Evolutionary conservation across 495 filamentous ascomycete species (phyloP).

Genomic region (Penicillium verhagenii): DNA sequence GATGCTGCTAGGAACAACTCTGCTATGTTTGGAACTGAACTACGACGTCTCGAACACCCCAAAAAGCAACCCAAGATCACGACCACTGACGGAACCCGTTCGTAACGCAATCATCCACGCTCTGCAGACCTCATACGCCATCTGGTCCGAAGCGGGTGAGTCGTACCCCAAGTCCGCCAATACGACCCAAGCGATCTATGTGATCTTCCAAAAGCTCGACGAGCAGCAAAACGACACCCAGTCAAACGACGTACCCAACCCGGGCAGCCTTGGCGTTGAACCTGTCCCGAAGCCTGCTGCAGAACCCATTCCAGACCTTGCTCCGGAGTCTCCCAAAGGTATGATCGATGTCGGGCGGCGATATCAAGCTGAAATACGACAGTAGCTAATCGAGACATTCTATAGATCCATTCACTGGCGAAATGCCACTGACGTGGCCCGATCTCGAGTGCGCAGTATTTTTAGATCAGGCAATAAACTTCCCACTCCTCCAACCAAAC

Average conservation of each 20-base stretch:
- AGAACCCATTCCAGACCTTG: too few relatives aligned
- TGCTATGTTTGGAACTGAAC: slow-evolving; percentile 37
- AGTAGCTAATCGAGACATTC: background rate
- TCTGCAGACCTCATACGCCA: slow-evolving; percentile 59
- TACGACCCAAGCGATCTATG: slow-evolving; percentile 59
- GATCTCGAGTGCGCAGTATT: slow-evolving; percentile 6
- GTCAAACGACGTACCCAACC: background rate
- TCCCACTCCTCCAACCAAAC: background rate
- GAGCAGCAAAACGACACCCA: background rate
- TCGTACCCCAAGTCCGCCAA: slow-evolving; percentile 71
- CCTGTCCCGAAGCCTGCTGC: too few relatives aligned
- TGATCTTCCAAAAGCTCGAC: slow-evolving; percentile 67
- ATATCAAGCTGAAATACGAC: background rate
- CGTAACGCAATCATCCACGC: slow-evolving; percentile 61
- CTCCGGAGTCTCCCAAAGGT: background rate
- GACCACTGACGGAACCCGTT: slow-evolving; percentile 38
- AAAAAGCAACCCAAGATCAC: slow-evolving; percentile 3
- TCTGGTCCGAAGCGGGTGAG: slow-evolving; percentile 65
- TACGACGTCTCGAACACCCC: slow-evolving; percentile 4
- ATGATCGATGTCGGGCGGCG: background rate
- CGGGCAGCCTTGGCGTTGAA: background rate
- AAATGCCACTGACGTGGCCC: background rate
- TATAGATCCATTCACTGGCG: background rate
- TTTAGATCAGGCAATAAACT: slow-evolving; percentile 5
- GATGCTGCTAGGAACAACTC: slow-evolving; percentile 36